These are phyloP conservation scores for Raddia distichophylla DNA, from an alignment of 176 grass and related monocot genomes.

Conservation along the genomic window DNA sequence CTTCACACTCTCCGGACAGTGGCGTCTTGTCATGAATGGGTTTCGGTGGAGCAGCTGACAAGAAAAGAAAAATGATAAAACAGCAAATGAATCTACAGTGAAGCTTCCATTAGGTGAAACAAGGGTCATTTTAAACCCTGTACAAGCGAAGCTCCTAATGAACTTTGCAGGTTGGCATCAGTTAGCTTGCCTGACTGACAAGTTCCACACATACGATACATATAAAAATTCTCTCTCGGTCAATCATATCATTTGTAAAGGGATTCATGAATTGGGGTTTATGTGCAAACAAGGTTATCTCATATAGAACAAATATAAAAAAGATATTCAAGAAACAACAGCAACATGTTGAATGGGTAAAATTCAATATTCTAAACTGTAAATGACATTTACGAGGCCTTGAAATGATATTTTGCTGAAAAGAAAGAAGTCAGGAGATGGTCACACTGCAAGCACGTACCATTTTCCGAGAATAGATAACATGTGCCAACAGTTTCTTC, in stretches of 20 bases:
- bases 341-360: neutral
- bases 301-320: neutral
- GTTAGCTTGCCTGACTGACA: constrained; percentile 5
- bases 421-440: neutral
- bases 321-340: constrained; percentile 7
- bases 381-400: neutral
- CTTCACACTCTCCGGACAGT: constrained; percentile 20
- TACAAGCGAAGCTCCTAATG: neutral
- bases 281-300: neutral
- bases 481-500: constrained; percentile 85
- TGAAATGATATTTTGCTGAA: neutral
- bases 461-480: constrained; percentile 76
- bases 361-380: neutral
- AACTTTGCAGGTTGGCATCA: constrained; percentile 22
- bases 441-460: constrained; percentile 35
- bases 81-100: neutral
- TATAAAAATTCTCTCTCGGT: neutral
- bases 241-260: neutral
- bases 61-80: neutral
- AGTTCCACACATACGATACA: neutral
- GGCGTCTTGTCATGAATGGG: neutral
- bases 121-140: neutral
- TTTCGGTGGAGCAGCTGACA: constrained; percentile 46
- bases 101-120: neutral
- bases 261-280: neutral